Conservation (phyloP, 2,329 filamentous ascomycete species). For the Botrytis pseudocinerea region DNA sequence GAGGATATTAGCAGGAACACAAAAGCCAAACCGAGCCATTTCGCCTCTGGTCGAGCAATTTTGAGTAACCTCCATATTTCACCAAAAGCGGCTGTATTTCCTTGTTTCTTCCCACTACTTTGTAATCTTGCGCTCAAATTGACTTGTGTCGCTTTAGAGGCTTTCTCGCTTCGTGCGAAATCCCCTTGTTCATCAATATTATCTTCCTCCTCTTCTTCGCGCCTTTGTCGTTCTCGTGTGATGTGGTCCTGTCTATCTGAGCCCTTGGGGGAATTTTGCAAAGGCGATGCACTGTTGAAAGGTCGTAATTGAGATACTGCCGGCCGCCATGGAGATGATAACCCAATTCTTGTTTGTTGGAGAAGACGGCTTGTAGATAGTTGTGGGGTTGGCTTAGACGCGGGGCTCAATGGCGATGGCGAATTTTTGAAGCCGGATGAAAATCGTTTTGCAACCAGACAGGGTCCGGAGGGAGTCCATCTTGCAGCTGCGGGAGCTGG, state of each 20-base stretch:
- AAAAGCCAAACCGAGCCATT: slow-evolving; percentile 77
- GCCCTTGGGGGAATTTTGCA: slow-evolving; percentile 31
- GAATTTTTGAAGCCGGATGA: slow-evolving; percentile 29
- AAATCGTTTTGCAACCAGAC: slow-evolving; percentile 24
- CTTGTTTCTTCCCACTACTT: slow-evolving; percentile 64
- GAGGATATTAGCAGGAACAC: slow-evolving; percentile 86
- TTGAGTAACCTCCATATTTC: slow-evolving; percentile 88
- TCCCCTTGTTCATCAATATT: slow-evolving; percentile 53
- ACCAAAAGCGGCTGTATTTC: slow-evolving; percentile 59
- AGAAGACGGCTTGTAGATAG: slow-evolving; percentile 26
- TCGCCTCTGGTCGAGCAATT: slow-evolving; percentile 83
- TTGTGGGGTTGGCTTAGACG: slow-evolving; percentile 27
- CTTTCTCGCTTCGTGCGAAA: slow-evolving; percentile 78
- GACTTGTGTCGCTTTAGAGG: slow-evolving; percentile 80
- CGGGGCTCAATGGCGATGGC: slow-evolving; percentile 22
- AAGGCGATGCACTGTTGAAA: slow-evolving; percentile 35
- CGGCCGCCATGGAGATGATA: slow-evolving; percentile 37
- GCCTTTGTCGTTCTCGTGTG: slow-evolving; percentile 42
- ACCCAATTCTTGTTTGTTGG: slow-evolving; percentile 24
- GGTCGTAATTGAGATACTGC: slow-evolving; percentile 37
- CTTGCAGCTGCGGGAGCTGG: slow-evolving; percentile 25
- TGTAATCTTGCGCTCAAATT: slow-evolving; percentile 86
- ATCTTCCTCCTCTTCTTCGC: slow-evolving; percentile 47
- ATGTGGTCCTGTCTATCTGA: slow-evolving; percentile 40
- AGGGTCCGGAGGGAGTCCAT: slow-evolving; percentile 18